These are phyloP conservation scores for Phaeosphaeriaceae sp. DNA, from an alignment of 2,329 filamentous ascomycete genomes.

Conservation along the genomic window DNA sequence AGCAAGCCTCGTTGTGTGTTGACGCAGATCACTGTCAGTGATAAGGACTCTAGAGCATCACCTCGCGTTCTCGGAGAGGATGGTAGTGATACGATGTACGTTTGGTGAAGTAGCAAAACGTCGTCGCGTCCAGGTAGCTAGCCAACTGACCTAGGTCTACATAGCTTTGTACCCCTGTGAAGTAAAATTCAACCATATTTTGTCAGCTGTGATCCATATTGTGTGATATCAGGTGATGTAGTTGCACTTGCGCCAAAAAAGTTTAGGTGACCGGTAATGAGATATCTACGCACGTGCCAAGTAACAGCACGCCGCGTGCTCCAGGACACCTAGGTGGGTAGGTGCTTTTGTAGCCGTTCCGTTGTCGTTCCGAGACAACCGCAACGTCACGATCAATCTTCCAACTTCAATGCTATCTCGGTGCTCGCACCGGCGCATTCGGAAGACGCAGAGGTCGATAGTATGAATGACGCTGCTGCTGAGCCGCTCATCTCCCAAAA, in stretches of 20 bases:
- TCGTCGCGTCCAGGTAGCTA: neutral
- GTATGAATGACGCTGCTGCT: constrained; percentile 38
- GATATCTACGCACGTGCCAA: no score
- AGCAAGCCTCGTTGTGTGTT: neutral
- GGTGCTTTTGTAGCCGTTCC: no score
- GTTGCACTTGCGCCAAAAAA: no score
- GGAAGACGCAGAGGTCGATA: constrained; percentile 31
- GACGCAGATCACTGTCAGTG: neutral
- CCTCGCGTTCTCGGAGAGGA: neutral
- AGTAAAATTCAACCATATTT: no score
- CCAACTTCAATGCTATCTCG: neutral
- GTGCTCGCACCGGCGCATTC: constrained; percentile 13
- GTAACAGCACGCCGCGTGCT: no score
- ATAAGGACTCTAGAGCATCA: neutral
- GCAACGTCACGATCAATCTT: no score
- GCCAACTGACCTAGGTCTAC: neutral
- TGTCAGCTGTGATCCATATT: no score
- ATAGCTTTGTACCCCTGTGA: no score
- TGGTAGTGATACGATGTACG: neutral
- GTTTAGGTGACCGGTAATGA: no score
- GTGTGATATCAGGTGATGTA: no score
- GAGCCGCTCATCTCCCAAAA: constrained; percentile 39
- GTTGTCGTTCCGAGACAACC: no score
- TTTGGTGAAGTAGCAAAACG: neutral
- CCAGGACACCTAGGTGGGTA: no score